Percentiles rank a stretch among this genome's conserved stretches.
phyloP scores from a whole-genome alignment of 1,139 yeast species.

The Nakaseomyces delphensis region DNA sequence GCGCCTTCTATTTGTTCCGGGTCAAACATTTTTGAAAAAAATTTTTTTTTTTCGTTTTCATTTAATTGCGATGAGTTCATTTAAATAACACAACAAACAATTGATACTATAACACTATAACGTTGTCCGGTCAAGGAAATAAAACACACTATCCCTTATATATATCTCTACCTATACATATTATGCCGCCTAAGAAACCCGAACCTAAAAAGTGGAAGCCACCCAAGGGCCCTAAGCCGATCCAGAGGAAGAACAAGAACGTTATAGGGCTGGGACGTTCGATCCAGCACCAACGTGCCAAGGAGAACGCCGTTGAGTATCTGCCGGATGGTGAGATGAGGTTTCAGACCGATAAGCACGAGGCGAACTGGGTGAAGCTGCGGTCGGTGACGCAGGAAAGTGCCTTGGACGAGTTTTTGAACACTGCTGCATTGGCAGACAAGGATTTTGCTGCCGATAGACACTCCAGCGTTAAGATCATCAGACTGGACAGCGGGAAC shows the following conservation, averaged over 20 bases:
- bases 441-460: conserved; percentile 94
- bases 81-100: no score
- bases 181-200: conserved; percentile 38
- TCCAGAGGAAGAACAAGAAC: conserved; percentile 74
- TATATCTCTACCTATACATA: no score
- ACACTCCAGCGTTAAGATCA: conserved; percentile 73
- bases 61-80: not conserved
- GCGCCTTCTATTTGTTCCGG: not conserved
- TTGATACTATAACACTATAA: no score
- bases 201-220: conserved; percentile 51
- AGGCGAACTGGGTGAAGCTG: conserved; percentile 81
- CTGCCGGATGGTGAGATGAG: conserved; percentile 83
- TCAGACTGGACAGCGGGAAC: conserved; percentile 59
- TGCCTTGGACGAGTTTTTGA: conserved; percentile 86
- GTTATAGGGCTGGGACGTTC: conserved; percentile 79
- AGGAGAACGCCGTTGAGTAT: conserved; percentile 59
- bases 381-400: conserved; percentile 93
- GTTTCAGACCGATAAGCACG: conserved; percentile 73
- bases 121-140: no score
- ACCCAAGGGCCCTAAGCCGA: conserved; percentile 89
- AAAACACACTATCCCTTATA: no score
- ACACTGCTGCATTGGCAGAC: conserved; percentile 91
- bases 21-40: not conserved
- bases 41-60: not conserved
- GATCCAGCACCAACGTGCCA: conserved; percentile 63